A percentile compares a stretch with the other conserved stretches of the same genome.
Evolutionary conservation across 192 early-diverging fungal genomes (phyloP).

Genomic region (Geranomyces michiganensis): DNA sequence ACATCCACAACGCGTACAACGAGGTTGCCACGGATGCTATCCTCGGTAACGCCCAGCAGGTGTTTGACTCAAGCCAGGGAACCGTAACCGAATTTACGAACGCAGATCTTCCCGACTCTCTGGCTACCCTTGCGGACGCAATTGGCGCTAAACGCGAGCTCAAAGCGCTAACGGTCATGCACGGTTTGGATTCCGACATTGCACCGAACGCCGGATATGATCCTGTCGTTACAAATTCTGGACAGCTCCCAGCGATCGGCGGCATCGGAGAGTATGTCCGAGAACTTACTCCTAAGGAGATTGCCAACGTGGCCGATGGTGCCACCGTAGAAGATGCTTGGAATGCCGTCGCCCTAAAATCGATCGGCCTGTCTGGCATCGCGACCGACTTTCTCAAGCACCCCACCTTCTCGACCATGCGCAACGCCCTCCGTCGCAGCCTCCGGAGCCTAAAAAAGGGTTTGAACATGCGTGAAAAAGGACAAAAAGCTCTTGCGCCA

Average conservation of each 20-base stretch:
- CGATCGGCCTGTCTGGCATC: neutral
- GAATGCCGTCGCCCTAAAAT: neutral
- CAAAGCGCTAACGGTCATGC: neutral
- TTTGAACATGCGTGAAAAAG: neutral
- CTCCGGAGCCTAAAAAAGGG: neutral
- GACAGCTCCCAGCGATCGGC: neutral
- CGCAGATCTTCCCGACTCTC: neutral
- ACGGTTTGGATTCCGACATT: neutral
- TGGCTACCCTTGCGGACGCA: neutral
- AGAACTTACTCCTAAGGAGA: neutral
- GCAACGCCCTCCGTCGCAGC: constrained; percentile 4
- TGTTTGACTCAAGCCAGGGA: neutral
- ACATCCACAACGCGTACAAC: constrained; percentile 1
- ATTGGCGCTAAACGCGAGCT: constrained; percentile 8
- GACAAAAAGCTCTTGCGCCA: neutral
- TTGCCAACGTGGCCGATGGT: neutral
- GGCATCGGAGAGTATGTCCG: constrained; percentile 14
- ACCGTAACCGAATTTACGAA: neutral
- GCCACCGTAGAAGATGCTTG: neutral
- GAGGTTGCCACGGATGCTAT: neutral
- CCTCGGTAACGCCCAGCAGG: neutral
- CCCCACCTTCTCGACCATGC: neutral
- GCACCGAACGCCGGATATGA: neutral
- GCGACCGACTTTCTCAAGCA: neutral
- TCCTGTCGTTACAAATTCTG: neutral